These are phyloP conservation scores for Stromatinia cepivora DNA, from an alignment of 2,329 filamentous ascomycete genomes.

Conservation along the genomic window DNA sequence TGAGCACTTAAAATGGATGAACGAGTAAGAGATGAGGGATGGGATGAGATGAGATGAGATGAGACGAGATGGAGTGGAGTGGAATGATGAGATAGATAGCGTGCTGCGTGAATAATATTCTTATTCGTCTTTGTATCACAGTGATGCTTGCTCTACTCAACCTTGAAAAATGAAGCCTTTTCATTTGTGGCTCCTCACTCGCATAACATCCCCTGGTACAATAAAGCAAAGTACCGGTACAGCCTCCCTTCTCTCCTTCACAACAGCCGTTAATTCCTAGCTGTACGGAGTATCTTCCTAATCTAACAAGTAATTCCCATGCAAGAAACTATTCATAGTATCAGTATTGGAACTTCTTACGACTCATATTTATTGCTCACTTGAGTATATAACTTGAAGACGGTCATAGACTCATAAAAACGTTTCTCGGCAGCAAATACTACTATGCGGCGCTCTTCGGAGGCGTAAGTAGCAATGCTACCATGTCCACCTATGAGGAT, in stretches of 20 bases:
- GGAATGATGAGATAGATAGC: not conserved
- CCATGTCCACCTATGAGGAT: conserved; percentile 5
- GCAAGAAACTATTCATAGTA: not conserved
- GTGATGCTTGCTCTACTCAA: not conserved
- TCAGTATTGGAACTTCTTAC: not conserved
- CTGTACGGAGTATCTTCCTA: not conserved
- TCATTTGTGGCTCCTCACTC: conserved; percentile 6
- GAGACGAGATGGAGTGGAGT: too few species aligned
- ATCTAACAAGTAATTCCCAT: not conserved
- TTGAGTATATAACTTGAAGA: not conserved
- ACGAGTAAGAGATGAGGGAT: not conserved
- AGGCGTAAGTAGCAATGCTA: conserved; percentile 3
- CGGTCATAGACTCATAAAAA: not conserved
- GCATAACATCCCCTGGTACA: not conserved
- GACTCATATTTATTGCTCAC: not conserved
- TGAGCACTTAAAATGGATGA: not conserved
- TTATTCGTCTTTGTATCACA: conserved; percentile 1
- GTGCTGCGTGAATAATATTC: not conserved
- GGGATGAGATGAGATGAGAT: not conserved
- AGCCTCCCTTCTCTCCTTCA: conserved; percentile 1
- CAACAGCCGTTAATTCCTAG: not conserved
- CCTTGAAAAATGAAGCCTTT: conserved; percentile 4
- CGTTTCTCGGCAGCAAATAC: not conserved
- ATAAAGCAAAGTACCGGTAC: not conserved
- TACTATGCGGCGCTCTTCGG: conserved; percentile 15